Base-by-base conservation (phyloP, 768 basidiomycete species). In the Amanita pallidorosea region DNA sequence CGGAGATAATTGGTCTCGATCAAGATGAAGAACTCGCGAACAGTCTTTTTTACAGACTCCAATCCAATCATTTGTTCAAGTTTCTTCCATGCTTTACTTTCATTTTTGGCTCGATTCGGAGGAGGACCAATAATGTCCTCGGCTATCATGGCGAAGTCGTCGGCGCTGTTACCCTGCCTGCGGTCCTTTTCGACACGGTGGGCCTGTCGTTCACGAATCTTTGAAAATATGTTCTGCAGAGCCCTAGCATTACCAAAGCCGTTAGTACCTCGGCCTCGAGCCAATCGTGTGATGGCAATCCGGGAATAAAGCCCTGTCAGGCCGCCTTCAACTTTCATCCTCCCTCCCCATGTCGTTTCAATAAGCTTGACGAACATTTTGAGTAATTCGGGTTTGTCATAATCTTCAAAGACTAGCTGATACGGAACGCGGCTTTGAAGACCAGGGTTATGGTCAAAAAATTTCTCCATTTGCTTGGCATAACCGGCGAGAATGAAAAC, bases 361-460 rank as follows among this genome's bases (percentile, higher is more conserved):
- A 84, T 56, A 7, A 70, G 54, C 22, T 68, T 66, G 41, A 72
- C 70, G 12, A 85, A 65, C 73, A 85, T 83, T 3, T 61, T 54
- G 52, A 76, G 66, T 3, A 85, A 65, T 52, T 85, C 80, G 1
- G 59, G 55, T 47, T 85, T 79, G 7, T 62, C 68, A 56, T 85
- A 86, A 55, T 86, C 84, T 1, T 64, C 61, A 55, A 86, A 85
- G 11, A 75, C 65, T 29, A 86, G 66, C 33, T 60, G 63, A 53
- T 80, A 74, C 0, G 84, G 85, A 7, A 86, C 78, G n/a, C 84
- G 79, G 63, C 83, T 84, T 7, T 65, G 63, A 11, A 86, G 61
- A 1, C 84, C 84, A 2, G 84, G 83, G 56, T 86, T 85, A 53
- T 84, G 83, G 53, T 85, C 83, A 53, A 86, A 85, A 65, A 86